Base-by-base conservation (phyloP, 352 stramenopile species). In the Globisporangium radiosum region DNA sequence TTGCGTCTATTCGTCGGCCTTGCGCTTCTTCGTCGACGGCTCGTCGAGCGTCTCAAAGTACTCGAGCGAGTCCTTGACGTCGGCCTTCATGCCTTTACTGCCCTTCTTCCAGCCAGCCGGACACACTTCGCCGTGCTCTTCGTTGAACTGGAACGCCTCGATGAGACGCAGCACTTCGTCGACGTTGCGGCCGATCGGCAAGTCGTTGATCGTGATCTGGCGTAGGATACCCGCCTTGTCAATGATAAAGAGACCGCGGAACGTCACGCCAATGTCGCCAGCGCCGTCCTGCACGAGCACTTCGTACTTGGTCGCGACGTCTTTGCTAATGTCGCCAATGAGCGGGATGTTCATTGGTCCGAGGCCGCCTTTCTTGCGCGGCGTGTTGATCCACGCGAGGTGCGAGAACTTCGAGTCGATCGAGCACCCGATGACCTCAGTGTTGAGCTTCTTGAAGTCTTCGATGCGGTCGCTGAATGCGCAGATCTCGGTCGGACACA, bases 241-340 rank as follows among this genome's bases (percentile, higher is more conserved):
- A 62, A 97, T 97, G 66, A 97, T 96, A 60, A 97, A 97, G 17
- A 96, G 72, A 1, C 87, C 91, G 33, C 88, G 81, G 55, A 96
- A 86, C 45, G 90, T 73, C 36, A 92, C 85, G 50, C 89, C 89
- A 8, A 67, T 74, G 48, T 87, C 80, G 44, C 55, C 59, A 33
- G 71, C 73, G 38, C 73, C 79, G 43, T 86, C 80, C 50, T 87
- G 58, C 48, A 90, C 77, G 6, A 95, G 72, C 54, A 97, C 91
- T 19, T 88, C 84, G 65, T 97, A 97, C 62, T 89, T 83, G 38
- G 59, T 73, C 59, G 73, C 69, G 52, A 97, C 64, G 42, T 89
- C 80, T 69, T 97, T 97, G 55, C 69, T 97, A 43, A 93, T 72
- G 61, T 97, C 91, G n/a, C 78, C 76, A 36, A 97, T 74, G 8